These are phyloP conservation scores for Xylaria sp. DNA, from an alignment of 2,329 filamentous ascomycete species.

Conservation along the genomic window DNA sequence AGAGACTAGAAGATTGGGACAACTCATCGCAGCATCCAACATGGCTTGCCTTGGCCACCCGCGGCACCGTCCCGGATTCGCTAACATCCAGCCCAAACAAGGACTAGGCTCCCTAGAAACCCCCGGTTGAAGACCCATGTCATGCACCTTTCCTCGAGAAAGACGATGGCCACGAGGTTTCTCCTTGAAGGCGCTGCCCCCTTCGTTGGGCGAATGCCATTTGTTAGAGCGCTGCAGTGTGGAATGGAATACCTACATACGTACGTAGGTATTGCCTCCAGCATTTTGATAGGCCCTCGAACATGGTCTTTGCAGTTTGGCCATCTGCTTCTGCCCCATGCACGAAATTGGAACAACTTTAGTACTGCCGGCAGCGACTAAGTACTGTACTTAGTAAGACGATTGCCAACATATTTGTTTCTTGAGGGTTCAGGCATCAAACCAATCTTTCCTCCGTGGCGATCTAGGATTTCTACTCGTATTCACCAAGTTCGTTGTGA, in stretches of 20 bases:
- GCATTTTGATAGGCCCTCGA: conserved; percentile 23
- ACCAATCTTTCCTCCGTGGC: conserved; percentile 7
- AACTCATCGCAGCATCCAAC: conserved; percentile 42
- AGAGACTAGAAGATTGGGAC: conserved; percentile 35
- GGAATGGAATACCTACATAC: conserved; percentile 20
- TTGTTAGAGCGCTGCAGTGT: conserved; percentile 19
- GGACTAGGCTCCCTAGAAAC: conserved; percentile 25
- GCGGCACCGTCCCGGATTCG: conserved; percentile 36
- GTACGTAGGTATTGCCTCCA: conserved; percentile 21
- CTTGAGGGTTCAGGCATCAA: conserved; percentile 32
- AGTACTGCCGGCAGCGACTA: conserved; percentile 7
- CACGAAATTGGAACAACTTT: conserved; percentile 12
- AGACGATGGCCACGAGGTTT: conserved; percentile 37
- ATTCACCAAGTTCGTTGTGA: neutral
- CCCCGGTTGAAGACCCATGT: conserved; percentile 19
- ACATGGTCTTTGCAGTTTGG: conserved; percentile 15
- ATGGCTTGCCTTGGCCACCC: conserved; percentile 39
- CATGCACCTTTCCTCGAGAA: conserved; percentile 34
- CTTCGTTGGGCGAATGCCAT: conserved; percentile 27
- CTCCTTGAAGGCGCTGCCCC: conserved; percentile 35
- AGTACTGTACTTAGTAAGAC: too few species aligned
- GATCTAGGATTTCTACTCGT: conserved; percentile 17
- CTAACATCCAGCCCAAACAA: conserved; percentile 22
- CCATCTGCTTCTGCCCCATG: conserved; percentile 18
- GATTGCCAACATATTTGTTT: conserved; percentile 14